A percentile compares a stretch with the other conserved stretches of the same genome.
Evolutionary conservation across 306 rosid species (phyloP).

Genomic region (Vigna reflexopilosa): DNA sequence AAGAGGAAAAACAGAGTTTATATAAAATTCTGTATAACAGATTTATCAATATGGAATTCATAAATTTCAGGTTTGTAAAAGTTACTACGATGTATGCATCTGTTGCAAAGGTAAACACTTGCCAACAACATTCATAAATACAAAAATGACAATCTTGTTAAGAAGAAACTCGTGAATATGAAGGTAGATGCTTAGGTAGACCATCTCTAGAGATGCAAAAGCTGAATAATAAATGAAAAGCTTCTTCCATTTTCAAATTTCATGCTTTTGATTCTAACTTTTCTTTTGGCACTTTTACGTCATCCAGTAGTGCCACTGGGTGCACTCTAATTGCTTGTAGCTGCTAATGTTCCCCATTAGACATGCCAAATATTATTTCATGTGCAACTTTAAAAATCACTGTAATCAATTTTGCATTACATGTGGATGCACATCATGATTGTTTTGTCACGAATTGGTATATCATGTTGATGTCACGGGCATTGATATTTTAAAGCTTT

Average conservation of each 20-base stretch:
- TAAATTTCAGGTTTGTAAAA: background rate
- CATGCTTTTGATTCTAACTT: constrained; percentile 37
- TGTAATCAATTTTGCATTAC: constrained; percentile 32
- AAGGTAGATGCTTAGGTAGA: constrained; percentile 17
- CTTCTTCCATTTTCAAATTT: constrained; percentile 33
- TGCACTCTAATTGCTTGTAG: constrained; percentile 40
- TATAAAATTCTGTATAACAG: no score
- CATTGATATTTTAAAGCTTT: background rate
- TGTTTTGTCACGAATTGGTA: constrained; percentile 16
- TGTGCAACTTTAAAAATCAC: constrained; percentile 8
- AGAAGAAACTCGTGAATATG: constrained; percentile 40
- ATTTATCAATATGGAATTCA: background rate
- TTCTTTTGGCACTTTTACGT: constrained; percentile 33
- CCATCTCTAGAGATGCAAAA: constrained; percentile 29
- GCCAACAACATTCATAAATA: constrained; percentile 25
- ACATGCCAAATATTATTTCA: constrained; percentile 43
- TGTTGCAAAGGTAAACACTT: background rate
- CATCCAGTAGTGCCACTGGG: constrained; percentile 29
- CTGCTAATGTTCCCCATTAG: constrained; percentile 34
- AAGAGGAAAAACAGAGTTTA: no score
- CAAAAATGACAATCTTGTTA: background rate
- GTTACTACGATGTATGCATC: background rate
- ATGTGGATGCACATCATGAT: constrained; percentile 47
- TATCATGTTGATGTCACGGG: constrained; percentile 1
- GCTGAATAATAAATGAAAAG: constrained; percentile 31